Evolutionary conservation across 2,329 filamentous ascomycete species (phyloP), one percentile per base, ranked within the genome.

Genomic region (Pseudogymnoascus sp.): DNA sequence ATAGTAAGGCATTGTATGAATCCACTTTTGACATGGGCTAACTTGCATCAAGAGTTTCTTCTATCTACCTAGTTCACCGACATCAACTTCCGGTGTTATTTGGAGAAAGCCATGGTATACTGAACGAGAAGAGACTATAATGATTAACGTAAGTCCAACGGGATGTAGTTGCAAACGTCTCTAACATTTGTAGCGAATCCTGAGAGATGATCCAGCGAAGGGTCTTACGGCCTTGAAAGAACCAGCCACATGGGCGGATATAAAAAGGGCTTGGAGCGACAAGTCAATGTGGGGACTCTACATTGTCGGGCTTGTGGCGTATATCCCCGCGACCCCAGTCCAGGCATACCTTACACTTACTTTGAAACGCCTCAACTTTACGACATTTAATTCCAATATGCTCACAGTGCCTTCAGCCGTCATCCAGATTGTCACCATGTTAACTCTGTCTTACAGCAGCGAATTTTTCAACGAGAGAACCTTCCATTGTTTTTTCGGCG

Each of bases 121-220:
- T 2, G 86, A 88, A 68, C 77, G 77, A 1, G 84, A 90, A 68
- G 86, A 89, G 67, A 80, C 83, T 61, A 88, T 89, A 67, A 84
- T 89, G 80, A 79, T 87, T 16, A 89, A 88, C 68, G 66, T 70
- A 47, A 61, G 67, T 43, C 16, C 2, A 2, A 9, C 8, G 11
- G 25, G 3, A 30, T 30, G 14, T 30, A 30, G 3, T 25, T 30
- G 43, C 11, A 18, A 12, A 14, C 4, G 11, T 16, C 3, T 30
- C 43, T 50, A 25, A 50, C 43, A 30, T 30, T 30, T 30, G 25
- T 16, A 50, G 68, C 75, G 79, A 6, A 76, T 81, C 9, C 72
- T 81, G 11, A 76, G 80, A 34, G 80, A 82, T 57, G 80, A 82
- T 65, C 79, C 80, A 0, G 79, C 79, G 35, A 82, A 82, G 70